A percentile compares a stretch with the other conserved stretches of the same genome.
phyloP scores from a whole-genome alignment of 805 yeast genomes.

The Starmerella potacharoeniae region DNA sequence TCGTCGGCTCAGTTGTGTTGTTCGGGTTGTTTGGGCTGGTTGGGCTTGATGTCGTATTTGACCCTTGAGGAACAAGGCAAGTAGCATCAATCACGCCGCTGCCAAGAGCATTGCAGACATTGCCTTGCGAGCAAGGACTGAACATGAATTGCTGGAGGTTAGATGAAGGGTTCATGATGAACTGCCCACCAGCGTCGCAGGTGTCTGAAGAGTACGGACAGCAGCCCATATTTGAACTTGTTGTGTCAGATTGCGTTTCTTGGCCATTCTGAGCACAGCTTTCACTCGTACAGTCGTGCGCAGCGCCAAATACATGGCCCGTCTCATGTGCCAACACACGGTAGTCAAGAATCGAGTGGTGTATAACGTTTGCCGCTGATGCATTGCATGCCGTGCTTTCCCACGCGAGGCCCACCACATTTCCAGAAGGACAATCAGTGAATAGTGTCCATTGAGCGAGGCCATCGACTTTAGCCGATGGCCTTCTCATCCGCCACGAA shows the following conservation, averaged over 20 bases:
- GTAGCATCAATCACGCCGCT: conserved; percentile 25
- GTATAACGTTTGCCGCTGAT: conserved; percentile 29
- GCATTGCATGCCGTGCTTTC: conserved; percentile 28
- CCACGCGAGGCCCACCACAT: conserved; percentile 32
- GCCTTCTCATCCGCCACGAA: conserved; percentile 24
- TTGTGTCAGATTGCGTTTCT: background rate
- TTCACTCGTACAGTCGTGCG: conserved; percentile 31
- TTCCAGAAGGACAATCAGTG: conserved; percentile 28
- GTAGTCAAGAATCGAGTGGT: conserved; percentile 28
- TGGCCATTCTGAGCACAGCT: conserved; percentile 24
- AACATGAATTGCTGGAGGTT: conserved; percentile 25
- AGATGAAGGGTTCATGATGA: conserved; percentile 31
- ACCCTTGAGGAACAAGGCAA: conserved; percentile 9
- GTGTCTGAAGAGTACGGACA: conserved; percentile 27
- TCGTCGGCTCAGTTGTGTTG: background rate
- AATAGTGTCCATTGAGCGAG: conserved; percentile 31
- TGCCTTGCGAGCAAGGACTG: conserved; percentile 29
- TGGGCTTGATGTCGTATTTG: background rate
- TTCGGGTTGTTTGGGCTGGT: background rate
- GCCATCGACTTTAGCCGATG: conserved; percentile 23
- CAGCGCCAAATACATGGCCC: conserved; percentile 34
- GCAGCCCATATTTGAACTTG: conserved; percentile 21
- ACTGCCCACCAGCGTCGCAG: conserved; percentile 29
- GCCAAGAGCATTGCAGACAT: conserved; percentile 27
- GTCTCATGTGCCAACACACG: conserved; percentile 32